Evolutionary conservation across 495 filamentous ascomycete species (phyloP).

Genomic region (Pseudoneurospora amorphoporcata): DNA sequence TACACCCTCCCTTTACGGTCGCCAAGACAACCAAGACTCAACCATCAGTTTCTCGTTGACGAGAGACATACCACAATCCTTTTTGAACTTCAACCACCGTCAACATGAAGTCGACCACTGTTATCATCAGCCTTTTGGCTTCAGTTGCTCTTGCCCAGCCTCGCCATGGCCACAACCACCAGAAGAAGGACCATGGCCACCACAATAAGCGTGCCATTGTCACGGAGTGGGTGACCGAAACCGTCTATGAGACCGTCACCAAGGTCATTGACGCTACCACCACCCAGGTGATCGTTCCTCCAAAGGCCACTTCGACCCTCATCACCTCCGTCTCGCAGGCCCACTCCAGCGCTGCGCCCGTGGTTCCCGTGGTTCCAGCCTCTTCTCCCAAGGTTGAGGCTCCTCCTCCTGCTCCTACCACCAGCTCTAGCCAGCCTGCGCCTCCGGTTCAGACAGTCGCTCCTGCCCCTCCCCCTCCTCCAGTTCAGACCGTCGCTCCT

Average conservation of each 20-base stretch:
- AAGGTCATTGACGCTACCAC: conserved; percentile 32
- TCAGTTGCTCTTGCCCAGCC: conserved; percentile 36
- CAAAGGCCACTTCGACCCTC: conserved; percentile 5
- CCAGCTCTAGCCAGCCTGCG: neutral
- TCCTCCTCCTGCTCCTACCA: conserved; percentile 10
- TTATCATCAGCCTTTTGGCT: conserved; percentile 33
- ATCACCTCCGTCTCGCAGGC: conserved; percentile 8
- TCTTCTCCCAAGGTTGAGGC: conserved; percentile 8
- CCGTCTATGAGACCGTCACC: conserved; percentile 38
- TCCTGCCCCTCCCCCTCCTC: conserved; percentile 3
- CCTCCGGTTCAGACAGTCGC: conserved; percentile 1
- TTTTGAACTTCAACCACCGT: neutral
- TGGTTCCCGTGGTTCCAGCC: conserved; percentile 1
- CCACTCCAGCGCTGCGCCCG: neutral
- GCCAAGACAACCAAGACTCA: neutral
- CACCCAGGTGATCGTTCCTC: conserved; percentile 28
- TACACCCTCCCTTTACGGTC: neutral
- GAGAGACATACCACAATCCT: neutral
- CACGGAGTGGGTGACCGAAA: conserved; percentile 39
- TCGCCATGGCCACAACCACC: conserved; percentile 29
- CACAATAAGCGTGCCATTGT: conserved; percentile 33
- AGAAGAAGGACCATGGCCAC: conserved; percentile 15
- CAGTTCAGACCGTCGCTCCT: neutral
- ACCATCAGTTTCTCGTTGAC: neutral
- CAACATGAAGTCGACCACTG: conserved; percentile 39